These are phyloP conservation scores for Beauveria sp. DNA, from an alignment of 2,329 filamentous ascomycete genomes.

Conservation along the genomic window DNA sequence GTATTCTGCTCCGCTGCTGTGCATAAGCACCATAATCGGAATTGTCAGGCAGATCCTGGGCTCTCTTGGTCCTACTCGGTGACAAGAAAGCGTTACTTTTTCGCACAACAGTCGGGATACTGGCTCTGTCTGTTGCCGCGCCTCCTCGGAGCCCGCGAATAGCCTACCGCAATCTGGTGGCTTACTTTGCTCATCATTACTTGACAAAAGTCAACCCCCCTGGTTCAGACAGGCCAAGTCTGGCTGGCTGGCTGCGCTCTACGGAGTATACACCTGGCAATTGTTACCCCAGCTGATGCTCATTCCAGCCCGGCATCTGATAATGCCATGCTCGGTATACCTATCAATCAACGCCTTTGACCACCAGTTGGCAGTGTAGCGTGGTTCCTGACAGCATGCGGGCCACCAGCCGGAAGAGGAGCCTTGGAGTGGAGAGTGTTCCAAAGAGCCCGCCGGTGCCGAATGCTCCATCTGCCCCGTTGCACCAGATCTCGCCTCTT, in stretches of 20 bases:
- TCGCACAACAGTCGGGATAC: not conserved
- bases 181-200: not conserved
- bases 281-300: not conserved
- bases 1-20: constrained; percentile 2
- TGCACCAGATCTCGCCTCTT: constrained; percentile 5
- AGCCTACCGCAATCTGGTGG: not conserved
- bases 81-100: not conserved
- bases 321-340: not conserved
- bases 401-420: constrained; percentile 1
- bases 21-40: constrained; percentile 11
- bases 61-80: not conserved
- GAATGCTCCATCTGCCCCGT: constrained; percentile 9
- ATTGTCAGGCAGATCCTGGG: constrained; percentile 3
- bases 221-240: not conserved
- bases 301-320: not conserved
- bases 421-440: not conserved
- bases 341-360: not conserved
- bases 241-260: too few relatives aligned
- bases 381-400: constrained; percentile 7
- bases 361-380: not conserved
- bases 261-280: not conserved
- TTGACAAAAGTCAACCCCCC: not conserved
- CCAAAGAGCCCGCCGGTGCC: not conserved
- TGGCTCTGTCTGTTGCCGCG: not conserved
- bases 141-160: not conserved